Percentiles rank a stretch among this genome's conserved stretches.
Evolutionary conservation across 2,329 filamentous ascomycete genomes (phyloP).

Genomic region (Fusarium denticulatum): DNA sequence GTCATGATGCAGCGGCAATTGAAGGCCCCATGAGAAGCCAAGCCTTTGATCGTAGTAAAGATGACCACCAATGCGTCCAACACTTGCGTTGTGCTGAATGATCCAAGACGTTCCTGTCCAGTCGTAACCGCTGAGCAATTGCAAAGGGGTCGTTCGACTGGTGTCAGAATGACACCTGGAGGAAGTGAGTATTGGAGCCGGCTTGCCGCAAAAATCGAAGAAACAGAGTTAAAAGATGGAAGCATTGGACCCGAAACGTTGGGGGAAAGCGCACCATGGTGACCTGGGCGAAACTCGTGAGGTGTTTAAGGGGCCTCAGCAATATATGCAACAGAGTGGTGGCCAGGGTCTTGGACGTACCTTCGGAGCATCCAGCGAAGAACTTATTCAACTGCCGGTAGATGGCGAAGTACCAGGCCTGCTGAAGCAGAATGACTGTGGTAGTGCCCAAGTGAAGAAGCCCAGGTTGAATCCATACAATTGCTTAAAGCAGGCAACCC

Average conservation of each 20-base stretch:
- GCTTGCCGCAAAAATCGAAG: conserved; percentile 25
- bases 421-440: neutral
- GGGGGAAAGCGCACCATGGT: conserved; percentile 1
- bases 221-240: conserved; percentile 15
- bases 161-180: neutral
- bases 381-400: neutral
- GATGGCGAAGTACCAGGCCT: too few species aligned
- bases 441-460: neutral
- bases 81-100: neutral
- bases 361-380: conserved; percentile 18
- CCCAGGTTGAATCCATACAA: neutral
- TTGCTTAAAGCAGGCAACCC: neutral
- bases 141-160: too few species aligned
- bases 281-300: neutral
- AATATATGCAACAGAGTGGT: neutral
- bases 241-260: neutral
- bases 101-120: conserved; percentile 1
- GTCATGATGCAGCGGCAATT: neutral
- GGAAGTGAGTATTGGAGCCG: neutral
- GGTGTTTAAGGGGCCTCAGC: neutral
- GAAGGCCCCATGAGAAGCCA: neutral
- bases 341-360: neutral
- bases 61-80: too few species aligned
- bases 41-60: too few species aligned
- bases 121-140: neutral